Evolutionary conservation across 2,329 filamentous ascomycete species (phyloP).

Genomic region (Ophiosphaerella narmari): DNA sequence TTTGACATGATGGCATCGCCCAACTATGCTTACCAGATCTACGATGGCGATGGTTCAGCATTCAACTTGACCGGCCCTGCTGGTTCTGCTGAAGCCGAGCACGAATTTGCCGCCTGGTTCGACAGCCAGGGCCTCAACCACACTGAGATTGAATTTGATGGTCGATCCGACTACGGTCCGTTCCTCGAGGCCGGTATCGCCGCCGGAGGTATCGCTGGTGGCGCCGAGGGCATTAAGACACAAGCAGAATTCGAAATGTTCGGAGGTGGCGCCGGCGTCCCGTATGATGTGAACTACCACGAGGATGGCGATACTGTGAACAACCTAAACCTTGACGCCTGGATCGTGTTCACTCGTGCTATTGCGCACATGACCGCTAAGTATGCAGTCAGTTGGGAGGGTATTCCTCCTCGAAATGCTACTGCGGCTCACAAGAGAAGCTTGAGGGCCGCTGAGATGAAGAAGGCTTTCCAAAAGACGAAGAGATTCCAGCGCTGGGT

Average conservation of each 20-base stretch:
- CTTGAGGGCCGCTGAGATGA: constrained; percentile 21
- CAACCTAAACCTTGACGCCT: constrained; percentile 43
- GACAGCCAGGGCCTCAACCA: constrained; percentile 28
- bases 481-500: no score
- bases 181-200: constrained; percentile 45
- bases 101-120: constrained; percentile 42
- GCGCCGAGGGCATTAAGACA: constrained; percentile 47
- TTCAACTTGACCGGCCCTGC: constrained; percentile 39
- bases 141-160: constrained; percentile 41
- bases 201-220: constrained; percentile 44
- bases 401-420: constrained; percentile 33
- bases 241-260: constrained; percentile 39
- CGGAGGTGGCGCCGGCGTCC: constrained; percentile 39
- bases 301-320: constrained; percentile 40
- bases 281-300: constrained; percentile 45
- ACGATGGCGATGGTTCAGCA: constrained; percentile 43
- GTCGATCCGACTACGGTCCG: constrained; percentile 46
- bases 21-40: constrained; percentile 44
- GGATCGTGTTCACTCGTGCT: constrained; percentile 59
- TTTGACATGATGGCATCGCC: constrained; percentile 50
- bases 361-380: constrained; percentile 59
- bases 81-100: constrained; percentile 39
- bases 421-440: constrained; percentile 25
- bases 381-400: constrained; percentile 41
- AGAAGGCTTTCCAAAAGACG: constrained; percentile 15